These are phyloP conservation scores for Taiozyma sp. DNA, from an alignment of 1,139 yeast species.

Conservation along the genomic window DNA sequence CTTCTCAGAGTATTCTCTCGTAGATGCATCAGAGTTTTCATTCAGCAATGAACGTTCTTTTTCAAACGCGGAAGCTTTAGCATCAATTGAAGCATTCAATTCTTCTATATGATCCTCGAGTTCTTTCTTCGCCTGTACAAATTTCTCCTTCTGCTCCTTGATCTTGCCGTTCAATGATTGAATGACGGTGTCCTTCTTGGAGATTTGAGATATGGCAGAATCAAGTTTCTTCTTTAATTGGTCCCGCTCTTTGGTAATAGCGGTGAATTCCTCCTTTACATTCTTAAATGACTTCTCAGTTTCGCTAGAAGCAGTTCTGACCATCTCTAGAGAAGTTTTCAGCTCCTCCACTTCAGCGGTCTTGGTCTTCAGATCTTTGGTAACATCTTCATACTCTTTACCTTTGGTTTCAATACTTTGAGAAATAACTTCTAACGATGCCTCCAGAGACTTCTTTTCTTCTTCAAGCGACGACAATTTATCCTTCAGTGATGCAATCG, in stretches of 20 bases:
- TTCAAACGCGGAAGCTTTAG: constrained; percentile 40
- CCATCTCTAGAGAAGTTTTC: not conserved
- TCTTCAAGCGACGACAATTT: constrained; percentile 24
- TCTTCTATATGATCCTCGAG: constrained; percentile 21
- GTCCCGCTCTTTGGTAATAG: constrained; percentile 1
- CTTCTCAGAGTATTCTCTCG: constrained; percentile 43
- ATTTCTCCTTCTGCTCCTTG: constrained; percentile 6
- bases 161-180: constrained; percentile 11
- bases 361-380: constrained; percentile 11
- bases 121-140: constrained; percentile 1
- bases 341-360: constrained; percentile 10
- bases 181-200: constrained; percentile 6
- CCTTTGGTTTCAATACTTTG: constrained; percentile 26
- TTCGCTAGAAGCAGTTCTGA: not conserved
- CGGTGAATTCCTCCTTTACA: not conserved
- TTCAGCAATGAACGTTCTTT: constrained; percentile 42
- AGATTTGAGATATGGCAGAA: constrained; percentile 1
- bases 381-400: constrained; percentile 21
- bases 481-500: constrained; percentile 10
- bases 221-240: constrained; percentile 8
- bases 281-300: not conserved
- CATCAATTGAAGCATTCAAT: constrained; percentile 26
- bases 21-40: constrained; percentile 44
- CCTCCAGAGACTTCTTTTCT: constrained; percentile 24
- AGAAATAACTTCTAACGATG: constrained; percentile 27